Conservation (phyloP, 208 protist species). For the Trypanosoma boissoni region DNA sequence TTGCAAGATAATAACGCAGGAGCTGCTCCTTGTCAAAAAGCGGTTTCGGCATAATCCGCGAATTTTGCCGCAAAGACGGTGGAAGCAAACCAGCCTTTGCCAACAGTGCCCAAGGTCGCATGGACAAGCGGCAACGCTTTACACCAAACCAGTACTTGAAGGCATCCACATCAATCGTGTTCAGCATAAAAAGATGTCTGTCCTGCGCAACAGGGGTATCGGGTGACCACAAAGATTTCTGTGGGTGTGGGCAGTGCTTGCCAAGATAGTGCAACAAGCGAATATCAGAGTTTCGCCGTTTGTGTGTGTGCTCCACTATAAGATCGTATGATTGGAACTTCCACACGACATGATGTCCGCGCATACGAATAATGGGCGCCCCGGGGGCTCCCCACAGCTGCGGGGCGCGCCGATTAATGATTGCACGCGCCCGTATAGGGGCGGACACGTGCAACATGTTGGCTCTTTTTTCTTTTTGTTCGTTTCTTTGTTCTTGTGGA, state of each 20-base stretch:
- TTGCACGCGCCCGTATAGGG: slow-evolving; percentile 35
- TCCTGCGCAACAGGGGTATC: slow-evolving; percentile 89
- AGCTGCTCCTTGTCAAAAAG: slow-evolving; percentile 91
- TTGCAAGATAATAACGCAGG: slow-evolving; percentile 86
- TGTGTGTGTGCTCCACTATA: slow-evolving; percentile 87
- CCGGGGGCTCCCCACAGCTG: slow-evolving; percentile 85
- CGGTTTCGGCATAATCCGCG: slow-evolving; percentile 86
- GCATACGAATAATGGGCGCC: slow-evolving; percentile 86
- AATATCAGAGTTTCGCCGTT: slow-evolving; percentile 74
- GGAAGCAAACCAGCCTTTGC: slow-evolving; percentile 84
- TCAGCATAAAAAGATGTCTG: slow-evolving; percentile 90
- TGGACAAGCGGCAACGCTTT: slow-evolving; percentile 79
- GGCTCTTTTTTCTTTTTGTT: background rate
- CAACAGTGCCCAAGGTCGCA: slow-evolving; percentile 81
- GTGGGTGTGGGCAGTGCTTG: slow-evolving; percentile 90
- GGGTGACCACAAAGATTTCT: slow-evolving; percentile 92
- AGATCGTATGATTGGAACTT: slow-evolving; percentile 90
- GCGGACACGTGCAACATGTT: slow-evolving; percentile 22
- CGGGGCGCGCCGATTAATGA: slow-evolving; percentile 57
- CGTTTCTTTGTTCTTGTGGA: background rate
- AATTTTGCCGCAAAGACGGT: slow-evolving; percentile 80
- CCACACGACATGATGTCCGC: slow-evolving; percentile 80
- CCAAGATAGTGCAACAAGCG: slow-evolving; percentile 88
- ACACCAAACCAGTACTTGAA: slow-evolving; percentile 94
- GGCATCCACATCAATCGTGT: slow-evolving; percentile 85